Percentiles rank a stretch among this genome's conserved stretches.
These are phyloP conservation scores for Pseudohalonectria lignicola DNA, from an alignment of 2,329 filamentous ascomycete species.

Conservation along the genomic window DNA sequence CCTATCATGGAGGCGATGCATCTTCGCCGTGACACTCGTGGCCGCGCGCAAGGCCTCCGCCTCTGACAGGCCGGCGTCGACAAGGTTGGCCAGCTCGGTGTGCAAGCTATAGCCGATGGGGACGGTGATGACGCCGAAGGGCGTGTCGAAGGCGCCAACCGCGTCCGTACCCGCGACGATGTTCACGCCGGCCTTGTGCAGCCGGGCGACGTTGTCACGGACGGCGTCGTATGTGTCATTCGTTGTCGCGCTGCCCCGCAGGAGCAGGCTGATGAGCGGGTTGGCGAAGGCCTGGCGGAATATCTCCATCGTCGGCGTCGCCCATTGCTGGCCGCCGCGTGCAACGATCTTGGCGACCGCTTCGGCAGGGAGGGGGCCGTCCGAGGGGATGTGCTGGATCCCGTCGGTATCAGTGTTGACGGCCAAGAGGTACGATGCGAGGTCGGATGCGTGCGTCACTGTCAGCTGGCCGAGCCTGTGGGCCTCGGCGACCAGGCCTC, in stretches of 20 bases:
- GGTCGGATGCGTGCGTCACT: too few species aligned
- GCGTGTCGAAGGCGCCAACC: slow-evolving; percentile 2
- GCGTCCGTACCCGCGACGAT: slow-evolving; percentile 20
- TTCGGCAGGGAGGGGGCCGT: too few species aligned
- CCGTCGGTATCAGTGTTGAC: too few species aligned
- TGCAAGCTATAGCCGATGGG: slow-evolving; percentile 12
- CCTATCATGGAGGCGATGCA: too few species aligned
- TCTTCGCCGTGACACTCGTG: slow-evolving; percentile 8
- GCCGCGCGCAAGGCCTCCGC: slow-evolving; percentile 11
- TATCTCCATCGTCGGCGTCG: slow-evolving; percentile 3
- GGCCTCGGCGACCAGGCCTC: too few species aligned
- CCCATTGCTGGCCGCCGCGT: too few species aligned
- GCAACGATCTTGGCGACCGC: too few species aligned
- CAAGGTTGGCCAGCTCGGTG: slow-evolving; percentile 12
- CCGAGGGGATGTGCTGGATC: too few species aligned
- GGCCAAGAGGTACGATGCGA: too few species aligned
- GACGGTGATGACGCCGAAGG: slow-evolving; percentile 1
- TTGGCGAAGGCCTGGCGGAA: neutral
- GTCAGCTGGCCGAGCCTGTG: too few species aligned
- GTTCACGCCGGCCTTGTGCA: slow-evolving; percentile 15
- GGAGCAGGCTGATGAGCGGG: slow-evolving; percentile 8
- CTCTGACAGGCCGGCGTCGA: slow-evolving; percentile 9
- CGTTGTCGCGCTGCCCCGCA: slow-evolving; percentile 10
- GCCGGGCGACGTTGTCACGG: slow-evolving; percentile 12
- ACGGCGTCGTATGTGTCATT: slow-evolving; percentile 11